Evolutionary conservation across 495 filamentous ascomycete genomes (phyloP).

Genomic region (Podospora sp.): DNA sequence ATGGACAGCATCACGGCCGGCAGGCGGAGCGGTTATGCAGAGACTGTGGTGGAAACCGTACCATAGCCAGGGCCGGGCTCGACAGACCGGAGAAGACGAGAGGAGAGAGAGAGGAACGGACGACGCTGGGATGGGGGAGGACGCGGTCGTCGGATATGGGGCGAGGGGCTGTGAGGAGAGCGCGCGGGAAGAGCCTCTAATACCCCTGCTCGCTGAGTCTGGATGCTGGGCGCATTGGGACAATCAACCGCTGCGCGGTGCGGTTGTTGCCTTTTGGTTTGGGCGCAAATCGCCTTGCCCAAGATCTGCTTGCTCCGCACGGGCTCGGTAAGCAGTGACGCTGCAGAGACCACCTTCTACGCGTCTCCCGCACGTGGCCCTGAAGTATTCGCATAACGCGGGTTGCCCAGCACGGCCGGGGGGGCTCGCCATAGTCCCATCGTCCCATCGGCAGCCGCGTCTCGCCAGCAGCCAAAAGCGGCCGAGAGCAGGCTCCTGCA

Average conservation of each 20-base stretch:
- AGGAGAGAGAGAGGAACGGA: slow-evolving; percentile 19
- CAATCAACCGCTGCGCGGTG: slow-evolving; percentile 17
- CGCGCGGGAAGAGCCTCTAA: slow-evolving; percentile 25
- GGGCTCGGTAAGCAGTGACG: slow-evolving; percentile 15
- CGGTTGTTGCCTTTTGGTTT: slow-evolving; percentile 21
- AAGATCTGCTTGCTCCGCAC: slow-evolving; percentile 19
- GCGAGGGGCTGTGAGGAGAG: slow-evolving; percentile 15
- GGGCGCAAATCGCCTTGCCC: slow-evolving; percentile 18
- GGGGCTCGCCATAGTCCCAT: slow-evolving; percentile 4
- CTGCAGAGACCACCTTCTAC: background rate
- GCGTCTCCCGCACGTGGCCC: slow-evolving; percentile 10
- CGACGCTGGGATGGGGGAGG: slow-evolving; percentile 26
- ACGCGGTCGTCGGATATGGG: slow-evolving; percentile 34
- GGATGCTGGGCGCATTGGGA: slow-evolving; percentile 15
- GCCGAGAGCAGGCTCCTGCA: slow-evolving; percentile 15
- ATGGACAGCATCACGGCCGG: slow-evolving; percentile 15
- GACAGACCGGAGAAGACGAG: slow-evolving; percentile 6
- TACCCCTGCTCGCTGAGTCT: slow-evolving; percentile 24
- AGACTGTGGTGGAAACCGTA: slow-evolving; percentile 13
- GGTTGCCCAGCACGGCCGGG: background rate
- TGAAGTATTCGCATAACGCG: slow-evolving; percentile 17
- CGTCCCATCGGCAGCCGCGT: slow-evolving; percentile 21
- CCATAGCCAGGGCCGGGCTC: slow-evolving; percentile 3
- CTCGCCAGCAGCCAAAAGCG: background rate
- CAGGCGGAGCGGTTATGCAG: slow-evolving; percentile 18